A percentile compares a stretch with the other conserved stretches of the same genome.
Evolutionary conservation across 352 stramenopile species (phyloP).

Genomic region (Phytophthora idaei): DNA sequence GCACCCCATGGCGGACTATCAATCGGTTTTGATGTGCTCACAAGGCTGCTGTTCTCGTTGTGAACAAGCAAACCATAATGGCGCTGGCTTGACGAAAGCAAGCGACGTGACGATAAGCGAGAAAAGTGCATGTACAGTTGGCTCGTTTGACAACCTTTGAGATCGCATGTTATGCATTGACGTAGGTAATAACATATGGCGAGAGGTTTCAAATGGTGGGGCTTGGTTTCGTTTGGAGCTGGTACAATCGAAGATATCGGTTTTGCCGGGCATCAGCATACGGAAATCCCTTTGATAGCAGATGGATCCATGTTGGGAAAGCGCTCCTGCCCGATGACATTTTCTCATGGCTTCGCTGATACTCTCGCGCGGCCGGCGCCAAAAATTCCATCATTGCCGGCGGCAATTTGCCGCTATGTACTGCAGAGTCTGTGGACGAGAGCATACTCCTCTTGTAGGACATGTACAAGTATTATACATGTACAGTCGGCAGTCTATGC

Average conservation of each 20-base stretch:
- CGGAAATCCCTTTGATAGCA: conserved; percentile 13
- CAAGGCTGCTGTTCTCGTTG: conserved; percentile 8
- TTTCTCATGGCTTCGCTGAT: conserved; percentile 28
- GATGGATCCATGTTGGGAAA: conserved; percentile 22
- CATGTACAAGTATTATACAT: no score
- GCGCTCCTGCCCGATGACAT: not conserved
- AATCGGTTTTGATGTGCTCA: conserved; percentile 8
- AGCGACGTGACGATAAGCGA: conserved; percentile 15
- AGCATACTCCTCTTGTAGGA: no score
- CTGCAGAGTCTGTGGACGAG: no score
- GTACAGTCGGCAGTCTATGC: no score
- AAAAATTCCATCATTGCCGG: conserved; percentile 7
- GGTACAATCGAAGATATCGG: not conserved
- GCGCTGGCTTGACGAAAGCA: conserved; percentile 12
- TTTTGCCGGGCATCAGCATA: conserved; percentile 6
- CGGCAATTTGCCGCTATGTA: not conserved
- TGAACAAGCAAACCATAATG: not conserved
- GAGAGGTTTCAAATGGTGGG: not conserved
- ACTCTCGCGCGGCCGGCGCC: not conserved
- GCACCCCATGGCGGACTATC: conserved; percentile 38
- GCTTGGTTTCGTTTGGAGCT: not conserved
- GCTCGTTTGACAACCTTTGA: not conserved
- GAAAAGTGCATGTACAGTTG: conserved; percentile 18
- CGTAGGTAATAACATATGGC: conserved; percentile 9
- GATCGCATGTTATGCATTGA: not conserved